A percentile compares a stretch with the other conserved stretches of the same genome.
Evolutionary conservation across 768 basidiomycete genomes (phyloP).

Genomic region (Panaeolus papilionaceus): DNA sequence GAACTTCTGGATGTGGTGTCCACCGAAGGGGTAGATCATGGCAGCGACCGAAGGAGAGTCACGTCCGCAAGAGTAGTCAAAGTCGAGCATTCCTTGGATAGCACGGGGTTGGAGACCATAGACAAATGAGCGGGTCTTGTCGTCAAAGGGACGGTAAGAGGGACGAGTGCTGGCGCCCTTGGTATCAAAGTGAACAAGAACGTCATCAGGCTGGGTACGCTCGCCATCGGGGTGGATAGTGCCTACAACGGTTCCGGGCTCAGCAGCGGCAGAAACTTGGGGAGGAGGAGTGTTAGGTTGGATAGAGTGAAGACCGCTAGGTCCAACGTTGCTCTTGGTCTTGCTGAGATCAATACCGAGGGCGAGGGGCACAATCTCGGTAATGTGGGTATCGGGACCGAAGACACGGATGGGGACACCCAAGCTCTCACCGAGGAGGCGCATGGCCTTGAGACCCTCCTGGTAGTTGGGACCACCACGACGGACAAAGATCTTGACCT

Average conservation of each 20-base stretch:
- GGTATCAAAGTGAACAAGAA: slow-evolving; percentile 88
- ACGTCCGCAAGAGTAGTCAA: slow-evolving; percentile 98
- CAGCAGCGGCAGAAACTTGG: slow-evolving; percentile 43
- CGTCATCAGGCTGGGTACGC: slow-evolving; percentile 85
- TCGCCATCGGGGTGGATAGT: slow-evolving; percentile 78
- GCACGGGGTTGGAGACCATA: slow-evolving; percentile 99
- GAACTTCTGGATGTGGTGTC: slow-evolving; percentile 99
- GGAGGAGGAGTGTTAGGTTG: slow-evolving; percentile 46
- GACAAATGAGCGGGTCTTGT: slow-evolving; percentile 93
- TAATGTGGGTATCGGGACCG: slow-evolving; percentile 98
- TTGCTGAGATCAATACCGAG: slow-evolving; percentile 74
- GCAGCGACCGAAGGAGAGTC: slow-evolving; percentile 92
- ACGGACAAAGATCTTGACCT: slow-evolving; percentile 95
- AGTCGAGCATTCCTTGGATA: slow-evolving; percentile 97
- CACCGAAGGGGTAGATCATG: slow-evolving; percentile 99
- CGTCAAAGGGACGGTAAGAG: slow-evolving; percentile 91
- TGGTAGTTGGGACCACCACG: slow-evolving; percentile 99
- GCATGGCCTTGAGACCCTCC: slow-evolving; percentile 97
- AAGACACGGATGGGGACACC: slow-evolving; percentile 97
- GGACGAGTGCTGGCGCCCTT: slow-evolving; percentile 60
- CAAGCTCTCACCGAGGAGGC: slow-evolving; percentile 93
- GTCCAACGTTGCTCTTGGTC: slow-evolving; percentile 39
- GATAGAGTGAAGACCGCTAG: slow-evolving; percentile 41
- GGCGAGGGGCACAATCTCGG: slow-evolving; percentile 98
- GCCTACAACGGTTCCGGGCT: slow-evolving; percentile 59